Evolutionary conservation across 129 eudicot species (phyloP), one percentile per base, ranked within the genome.

Genomic region (Rutidosis leptorrhynchoides): DNA sequence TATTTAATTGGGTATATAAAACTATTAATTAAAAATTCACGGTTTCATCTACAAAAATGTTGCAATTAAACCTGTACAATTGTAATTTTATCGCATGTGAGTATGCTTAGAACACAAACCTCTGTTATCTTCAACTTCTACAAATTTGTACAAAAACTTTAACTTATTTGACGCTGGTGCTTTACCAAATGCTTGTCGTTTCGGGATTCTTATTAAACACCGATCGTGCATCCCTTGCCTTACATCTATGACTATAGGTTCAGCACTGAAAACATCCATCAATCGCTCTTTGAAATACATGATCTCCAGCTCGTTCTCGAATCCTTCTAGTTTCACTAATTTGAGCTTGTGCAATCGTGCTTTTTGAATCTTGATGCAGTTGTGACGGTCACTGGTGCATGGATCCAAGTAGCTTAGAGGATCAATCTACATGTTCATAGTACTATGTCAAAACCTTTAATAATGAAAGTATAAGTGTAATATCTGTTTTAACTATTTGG

Each of bases 311-410:
- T 56, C 45, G 6, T 48, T 49, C 45, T 37, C 45, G 57, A 74
- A 57, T 57, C 78, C 73, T 42, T 74, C 73, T 23, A 56, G n/a
- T 74, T 74, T 74, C 52, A 74, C 78, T 59, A 74, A 37, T 57
- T 65, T 74, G 2, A 74, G 78, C 35, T 67, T 65, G 2, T 67
- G 19, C 33, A 65, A 27, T 43, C 57, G 49, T 25, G 45, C 63
- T 25, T 63, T 63, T 72, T 63, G 43, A 54, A 53, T 22, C 70
- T 10, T 64, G 57, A 22, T 37, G 28, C n/a, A 37, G 43, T 22
- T 27, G 19, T 53, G 10, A 17, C 53, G 16, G 45, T 37, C 45
- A 11, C 45, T 12, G 16, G 45, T 11, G 3, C 11, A 26, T 10
- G 45, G 45, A 4, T 11, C 12, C 16, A 16, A 37, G 45, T 37